Conservation (phyloP, 441 rosid genomes). For the Capsella rubella region DNA sequence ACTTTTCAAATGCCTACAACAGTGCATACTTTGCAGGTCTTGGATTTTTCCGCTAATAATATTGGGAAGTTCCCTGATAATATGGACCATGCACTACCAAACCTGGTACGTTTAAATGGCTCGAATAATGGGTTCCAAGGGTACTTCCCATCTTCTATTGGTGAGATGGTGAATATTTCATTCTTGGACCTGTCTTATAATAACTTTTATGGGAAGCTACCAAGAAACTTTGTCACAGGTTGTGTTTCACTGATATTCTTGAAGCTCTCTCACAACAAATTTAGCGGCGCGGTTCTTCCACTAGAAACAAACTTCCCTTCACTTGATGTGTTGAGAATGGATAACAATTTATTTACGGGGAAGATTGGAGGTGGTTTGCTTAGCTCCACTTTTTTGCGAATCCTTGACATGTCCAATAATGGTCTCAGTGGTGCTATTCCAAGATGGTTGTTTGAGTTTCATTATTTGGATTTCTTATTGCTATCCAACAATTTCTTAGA, state of each 20-base stretch:
- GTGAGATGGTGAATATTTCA: slow-evolving; percentile 7
- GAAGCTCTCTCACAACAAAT: slow-evolving; percentile 36
- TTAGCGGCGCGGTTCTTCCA: slow-evolving; percentile 5
- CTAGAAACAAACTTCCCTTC: slow-evolving; percentile 16
- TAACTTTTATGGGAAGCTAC: slow-evolving; percentile 33
- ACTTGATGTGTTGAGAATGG: neutral
- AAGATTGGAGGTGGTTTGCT: slow-evolving; percentile 7
- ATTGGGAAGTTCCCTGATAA: neutral
- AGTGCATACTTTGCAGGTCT: neutral
- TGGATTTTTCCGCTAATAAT: neutral
- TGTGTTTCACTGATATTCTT: slow-evolving; percentile 1
- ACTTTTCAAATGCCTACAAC: slow-evolving; percentile 19
- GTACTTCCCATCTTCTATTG: slow-evolving; percentile 26
- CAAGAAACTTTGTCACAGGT: neutral
- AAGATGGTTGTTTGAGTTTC: neutral
- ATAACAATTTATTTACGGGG: slow-evolving; percentile 40
- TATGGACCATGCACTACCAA: neutral
- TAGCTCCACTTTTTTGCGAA: neutral
- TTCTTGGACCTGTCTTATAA: slow-evolving; percentile 33
- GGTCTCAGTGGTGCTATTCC: neutral
- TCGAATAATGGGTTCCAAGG: slow-evolving; percentile 25
- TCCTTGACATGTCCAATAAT: slow-evolving; percentile 38
- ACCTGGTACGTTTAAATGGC: neutral
- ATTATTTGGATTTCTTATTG: neutral
- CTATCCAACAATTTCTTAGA: slow-evolving; percentile 25